Evolutionary conservation across 495 filamentous ascomycete species (phyloP).

Genomic region (Aspergillus heteromorphus): DNA sequence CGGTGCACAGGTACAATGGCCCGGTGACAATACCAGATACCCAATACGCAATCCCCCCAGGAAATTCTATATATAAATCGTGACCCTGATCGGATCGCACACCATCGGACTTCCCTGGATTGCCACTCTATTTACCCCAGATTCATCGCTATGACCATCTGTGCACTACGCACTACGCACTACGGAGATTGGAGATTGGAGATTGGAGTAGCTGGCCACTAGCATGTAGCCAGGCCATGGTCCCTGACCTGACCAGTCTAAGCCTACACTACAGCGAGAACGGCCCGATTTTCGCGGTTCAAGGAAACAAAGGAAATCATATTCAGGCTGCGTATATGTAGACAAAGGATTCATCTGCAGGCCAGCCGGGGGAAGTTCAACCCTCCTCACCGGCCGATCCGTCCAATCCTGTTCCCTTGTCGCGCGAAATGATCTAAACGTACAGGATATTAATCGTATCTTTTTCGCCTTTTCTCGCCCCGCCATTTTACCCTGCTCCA

Average conservation of each 20-base stretch:
- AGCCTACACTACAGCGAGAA: too few relatives aligned
- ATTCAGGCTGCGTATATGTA: slow-evolving; percentile 27
- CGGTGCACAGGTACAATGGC: too few relatives aligned
- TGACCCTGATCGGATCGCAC: background rate
- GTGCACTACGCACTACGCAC: too few relatives aligned
- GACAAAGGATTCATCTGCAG: slow-evolving; percentile 12
- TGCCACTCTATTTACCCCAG: background rate
- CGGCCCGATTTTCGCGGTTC: background rate
- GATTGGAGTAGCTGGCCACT: too few relatives aligned
- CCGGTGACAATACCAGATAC: background rate
- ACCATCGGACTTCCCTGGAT: background rate
- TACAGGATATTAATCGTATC: slow-evolving; percentile 49
- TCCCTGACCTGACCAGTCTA: too few relatives aligned
- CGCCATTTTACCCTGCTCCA: slow-evolving; percentile 17
- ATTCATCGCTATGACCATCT: background rate
- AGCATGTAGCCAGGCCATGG: too few relatives aligned
- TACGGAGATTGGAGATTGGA: too few relatives aligned
- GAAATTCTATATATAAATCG: background rate
- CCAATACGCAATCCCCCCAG: background rate
- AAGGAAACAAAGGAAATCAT: slow-evolving; percentile 28
- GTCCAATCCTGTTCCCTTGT: slow-evolving; percentile 29
- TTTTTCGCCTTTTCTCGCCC: slow-evolving; percentile 21
- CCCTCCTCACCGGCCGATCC: slow-evolving; percentile 7
- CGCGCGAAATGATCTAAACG: slow-evolving; percentile 45
- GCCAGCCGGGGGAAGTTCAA: slow-evolving; percentile 10